Conservation (phyloP, 352 stramenopile species). For the Pythium monospermum region DNA sequence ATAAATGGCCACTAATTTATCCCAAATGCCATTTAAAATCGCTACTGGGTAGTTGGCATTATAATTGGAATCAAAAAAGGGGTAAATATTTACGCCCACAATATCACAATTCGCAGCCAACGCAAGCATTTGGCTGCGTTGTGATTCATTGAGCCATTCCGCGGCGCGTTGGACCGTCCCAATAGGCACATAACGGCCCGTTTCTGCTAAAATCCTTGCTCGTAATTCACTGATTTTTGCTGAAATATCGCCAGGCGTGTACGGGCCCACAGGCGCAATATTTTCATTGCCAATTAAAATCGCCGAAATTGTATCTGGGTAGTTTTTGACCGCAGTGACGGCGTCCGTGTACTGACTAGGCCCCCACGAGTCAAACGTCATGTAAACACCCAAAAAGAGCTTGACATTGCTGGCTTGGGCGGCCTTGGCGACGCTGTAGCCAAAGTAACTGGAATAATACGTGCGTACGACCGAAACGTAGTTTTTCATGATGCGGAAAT, state of each 20-base stretch:
- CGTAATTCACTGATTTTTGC: slow-evolving; percentile 30
- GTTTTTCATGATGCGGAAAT: slow-evolving; percentile 69
- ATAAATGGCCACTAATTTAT: slow-evolving; percentile 45
- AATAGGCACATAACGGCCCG: slow-evolving; percentile 36
- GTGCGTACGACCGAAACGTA: slow-evolving; percentile 57
- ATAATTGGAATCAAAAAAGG: slow-evolving; percentile 68
- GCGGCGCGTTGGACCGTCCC: slow-evolving; percentile 66
- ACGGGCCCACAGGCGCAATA: slow-evolving; percentile 38
- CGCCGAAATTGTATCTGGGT: slow-evolving; percentile 47
- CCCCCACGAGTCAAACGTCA: slow-evolving; percentile 71
- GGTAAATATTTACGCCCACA: slow-evolving; percentile 77
- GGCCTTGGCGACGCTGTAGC: slow-evolving; percentile 32
- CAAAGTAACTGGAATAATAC: slow-evolving; percentile 75
- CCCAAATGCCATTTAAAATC: slow-evolving; percentile 57
- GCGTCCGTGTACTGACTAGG: slow-evolving; percentile 38
- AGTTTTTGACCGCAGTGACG: slow-evolving; percentile 36
- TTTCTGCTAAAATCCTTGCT: slow-evolving; percentile 21
- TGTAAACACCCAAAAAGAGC: slow-evolving; percentile 73
- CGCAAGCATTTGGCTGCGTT: slow-evolving; percentile 31
- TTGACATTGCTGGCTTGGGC: slow-evolving; percentile 43
- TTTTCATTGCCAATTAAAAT: slow-evolving; percentile 81
- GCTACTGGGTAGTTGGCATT: slow-evolving; percentile 30
- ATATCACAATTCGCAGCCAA: slow-evolving; percentile 59
- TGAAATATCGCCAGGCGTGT: slow-evolving; percentile 34
- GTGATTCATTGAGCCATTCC: slow-evolving; percentile 43